These are phyloP conservation scores for Amylostereum chailletii DNA, from an alignment of 1,284 basidiomycete genomes.

Conservation along the genomic window DNA sequence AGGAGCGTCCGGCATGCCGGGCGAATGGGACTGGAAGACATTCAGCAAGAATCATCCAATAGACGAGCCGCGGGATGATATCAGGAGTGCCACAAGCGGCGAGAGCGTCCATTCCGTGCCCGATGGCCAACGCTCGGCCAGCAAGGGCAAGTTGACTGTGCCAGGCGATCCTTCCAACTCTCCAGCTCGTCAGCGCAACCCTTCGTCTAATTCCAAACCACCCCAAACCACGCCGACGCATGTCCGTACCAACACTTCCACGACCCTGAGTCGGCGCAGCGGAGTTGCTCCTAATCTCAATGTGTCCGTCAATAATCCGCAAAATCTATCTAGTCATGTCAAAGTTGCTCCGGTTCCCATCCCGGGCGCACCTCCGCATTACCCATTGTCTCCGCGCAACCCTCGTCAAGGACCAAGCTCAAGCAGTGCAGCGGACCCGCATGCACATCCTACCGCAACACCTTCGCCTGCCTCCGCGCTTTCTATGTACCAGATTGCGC, in stretches of 20 bases:
- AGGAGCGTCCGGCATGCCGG: constrained; percentile 28
- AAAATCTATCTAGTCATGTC: constrained; percentile 19
- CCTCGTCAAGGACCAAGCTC: constrained; percentile 22
- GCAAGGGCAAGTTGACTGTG: constrained; percentile 10
- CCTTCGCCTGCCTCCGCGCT: constrained; percentile 65
- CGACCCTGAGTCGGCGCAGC: constrained; percentile 13
- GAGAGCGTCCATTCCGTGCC: constrained; percentile 31
- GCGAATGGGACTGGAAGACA: constrained; percentile 66
- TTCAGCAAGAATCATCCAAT: constrained; percentile 34
- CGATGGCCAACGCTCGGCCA: constrained; percentile 14
- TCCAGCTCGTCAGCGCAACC: constrained; percentile 2
- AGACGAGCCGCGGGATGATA: constrained; percentile 30
- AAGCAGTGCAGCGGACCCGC: constrained; percentile 49
- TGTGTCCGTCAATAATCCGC: constrained; percentile 14
- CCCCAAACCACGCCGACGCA: constrained; percentile 8
- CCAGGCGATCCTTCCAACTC: constrained; percentile 1
- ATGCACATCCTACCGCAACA: constrained; percentile 60
- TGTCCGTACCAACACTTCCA: constrained; percentile 6
- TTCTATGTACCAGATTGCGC: constrained; percentile 74
- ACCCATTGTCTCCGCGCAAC: constrained; percentile 38
- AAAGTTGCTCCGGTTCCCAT: constrained; percentile 34
- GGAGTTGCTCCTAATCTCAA: constrained; percentile 11
- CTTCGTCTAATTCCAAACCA: constrained; percentile 4
- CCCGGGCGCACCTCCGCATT: constrained; percentile 29
- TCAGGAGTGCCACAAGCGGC: constrained; percentile 41